Conservation (phyloP, 2,329 filamentous ascomycete species). For the Corynespora cassiicola region DNA sequence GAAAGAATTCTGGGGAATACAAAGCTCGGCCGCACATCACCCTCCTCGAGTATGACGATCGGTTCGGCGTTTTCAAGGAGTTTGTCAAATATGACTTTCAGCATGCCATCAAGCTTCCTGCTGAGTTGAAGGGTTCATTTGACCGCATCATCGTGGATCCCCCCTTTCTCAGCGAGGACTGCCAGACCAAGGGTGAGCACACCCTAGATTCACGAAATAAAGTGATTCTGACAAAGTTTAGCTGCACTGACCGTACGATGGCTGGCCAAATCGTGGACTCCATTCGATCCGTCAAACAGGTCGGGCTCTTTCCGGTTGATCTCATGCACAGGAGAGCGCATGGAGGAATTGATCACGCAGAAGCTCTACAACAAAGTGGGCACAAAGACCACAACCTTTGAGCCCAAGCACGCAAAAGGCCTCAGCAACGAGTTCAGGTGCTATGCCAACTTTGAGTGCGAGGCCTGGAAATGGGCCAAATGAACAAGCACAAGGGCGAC, state of each 20-base stretch:
- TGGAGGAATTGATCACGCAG: slow-evolving; percentile 67
- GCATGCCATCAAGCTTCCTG: slow-evolving; percentile 70
- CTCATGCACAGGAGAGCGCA: slow-evolving; percentile 78
- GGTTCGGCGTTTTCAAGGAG: slow-evolving; percentile 76
- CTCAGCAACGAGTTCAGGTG: slow-evolving; percentile 83
- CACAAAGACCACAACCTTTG: slow-evolving; percentile 70
- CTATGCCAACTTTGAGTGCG: slow-evolving; percentile 78
- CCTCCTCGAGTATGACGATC: slow-evolving; percentile 75
- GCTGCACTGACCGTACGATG: slow-evolving; percentile 78
- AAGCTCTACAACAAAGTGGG: slow-evolving; percentile 73
- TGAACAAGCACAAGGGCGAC: too few relatives aligned
- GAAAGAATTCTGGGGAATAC: slow-evolving; percentile 36
- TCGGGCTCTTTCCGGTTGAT: slow-evolving; percentile 57
- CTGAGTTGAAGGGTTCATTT: slow-evolving; percentile 66
- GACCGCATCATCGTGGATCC: slow-evolving; percentile 79
- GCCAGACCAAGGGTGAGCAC: slow-evolving; percentile 73
- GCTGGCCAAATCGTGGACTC: slow-evolving; percentile 63
- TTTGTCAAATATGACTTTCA: slow-evolving; percentile 79
- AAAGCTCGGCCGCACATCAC: slow-evolving; percentile 61
- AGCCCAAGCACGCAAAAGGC: slow-evolving; percentile 72
- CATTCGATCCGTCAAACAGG: slow-evolving; percentile 19
- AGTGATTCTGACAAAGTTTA: slow-evolving; percentile 40
- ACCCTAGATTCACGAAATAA: slow-evolving; percentile 8
- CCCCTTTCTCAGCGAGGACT: slow-evolving; percentile 80
- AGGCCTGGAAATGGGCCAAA: slow-evolving; percentile 47